phyloP scores from a whole-genome alignment of 2,329 filamentous ascomycete species.

The Talaromyces sp. region DNA sequence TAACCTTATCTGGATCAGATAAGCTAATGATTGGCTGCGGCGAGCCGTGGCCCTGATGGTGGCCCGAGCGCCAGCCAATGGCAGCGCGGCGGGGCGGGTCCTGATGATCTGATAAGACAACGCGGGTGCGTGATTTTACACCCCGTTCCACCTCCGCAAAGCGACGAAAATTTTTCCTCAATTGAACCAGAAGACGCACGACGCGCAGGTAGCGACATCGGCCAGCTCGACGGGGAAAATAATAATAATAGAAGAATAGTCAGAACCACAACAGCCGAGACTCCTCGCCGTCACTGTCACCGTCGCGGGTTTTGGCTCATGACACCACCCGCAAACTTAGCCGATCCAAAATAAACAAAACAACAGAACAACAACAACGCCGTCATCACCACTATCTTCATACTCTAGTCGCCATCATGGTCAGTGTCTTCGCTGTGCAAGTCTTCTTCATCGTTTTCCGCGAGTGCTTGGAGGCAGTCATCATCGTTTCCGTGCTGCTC shows the following conservation, averaged over 20 bases:
- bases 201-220: no score
- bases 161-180: neutral
- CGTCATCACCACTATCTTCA: neutral
- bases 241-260: neutral
- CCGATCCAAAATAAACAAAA: neutral
- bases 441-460: slow-evolving; percentile 90
- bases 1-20: neutral
- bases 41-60: neutral
- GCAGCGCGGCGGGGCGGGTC: neutral
- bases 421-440: slow-evolving; percentile 14
- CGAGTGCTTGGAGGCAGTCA: slow-evolving; percentile 74
- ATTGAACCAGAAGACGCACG: neutral
- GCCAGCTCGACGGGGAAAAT: neutral
- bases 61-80: neutral
- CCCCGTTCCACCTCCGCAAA: neutral
- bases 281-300: neutral
- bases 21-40: neutral
- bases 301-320: neutral
- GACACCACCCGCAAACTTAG: neutral
- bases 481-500: slow-evolving; percentile 81
- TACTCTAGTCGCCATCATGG: neutral
- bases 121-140: neutral
- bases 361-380: no score
- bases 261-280: neutral
- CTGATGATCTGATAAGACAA: slow-evolving; percentile 2